Base-by-base conservation (phyloP, 2,329 filamentous ascomycete genomes). In the Ascochyta clinopodiicola region DNA sequence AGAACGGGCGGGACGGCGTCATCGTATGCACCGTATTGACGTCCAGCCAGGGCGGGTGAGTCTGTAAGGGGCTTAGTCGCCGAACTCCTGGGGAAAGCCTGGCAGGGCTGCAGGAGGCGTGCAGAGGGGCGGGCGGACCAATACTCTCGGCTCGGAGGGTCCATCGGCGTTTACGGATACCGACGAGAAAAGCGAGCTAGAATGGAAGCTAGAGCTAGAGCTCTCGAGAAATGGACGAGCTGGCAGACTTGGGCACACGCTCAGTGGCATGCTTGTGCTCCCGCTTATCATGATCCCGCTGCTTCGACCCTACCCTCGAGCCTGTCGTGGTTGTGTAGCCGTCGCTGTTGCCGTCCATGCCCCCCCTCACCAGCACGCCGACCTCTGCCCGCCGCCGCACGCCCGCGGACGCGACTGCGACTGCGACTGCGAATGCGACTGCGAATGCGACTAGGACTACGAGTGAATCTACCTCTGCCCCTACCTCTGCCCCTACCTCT, bases 41-140 rank as follows among this genome's bases (percentile, higher is more conserved):
- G 25, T 29, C 22, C 6, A 6, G 22, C 22, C 22, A 24, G 6
- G 22, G 22, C 6, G 4, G 4, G 4, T 6, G 6, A 4, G 22
- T 24, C 22, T 24, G 22, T 24, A 24, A 24, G 4, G 22, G 22
- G 22, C 22, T 24, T 24, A 24, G 22, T 24, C 22, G 22, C 22
- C 22, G 22, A 32, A 12, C 8, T 49, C 27, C 24, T 47, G 51
- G 44, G 44, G 38, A 43, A 49, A 13, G 22, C 22, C 22, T 24
- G 22, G 22, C 22, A 24, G 22, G 22, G 47, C 24, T 43, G 15
- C 12, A 9, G 13, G 12, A 25, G 12, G 22, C 4, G 22, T 24
- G 22, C 6, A 4, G 22, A 24, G 25, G 25, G 5, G n/a, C 17
- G 47, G 49, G 39, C 65, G 65, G 65, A 68, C 65, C 56, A 68